phyloP scores from a whole-genome alignment of 2,329 filamentous ascomycete species.

The Nemania sp. region DNA sequence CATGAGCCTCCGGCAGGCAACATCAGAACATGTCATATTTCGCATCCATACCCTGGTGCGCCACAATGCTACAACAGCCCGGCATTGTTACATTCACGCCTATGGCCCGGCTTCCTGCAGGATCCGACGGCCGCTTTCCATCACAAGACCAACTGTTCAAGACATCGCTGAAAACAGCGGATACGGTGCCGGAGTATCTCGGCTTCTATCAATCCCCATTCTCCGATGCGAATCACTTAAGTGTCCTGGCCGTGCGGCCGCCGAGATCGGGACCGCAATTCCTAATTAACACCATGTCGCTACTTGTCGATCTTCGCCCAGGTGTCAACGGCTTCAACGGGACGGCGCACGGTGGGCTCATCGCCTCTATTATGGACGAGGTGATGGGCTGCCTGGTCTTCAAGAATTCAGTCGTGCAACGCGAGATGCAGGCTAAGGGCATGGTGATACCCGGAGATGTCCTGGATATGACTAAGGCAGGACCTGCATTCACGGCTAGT shows the following conservation, averaged over 20 bases:
- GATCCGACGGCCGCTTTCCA: neutral
- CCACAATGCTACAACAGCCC: slow-evolving; percentile 3
- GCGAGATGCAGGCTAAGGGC: slow-evolving; percentile 1
- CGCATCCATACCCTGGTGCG: slow-evolving; percentile 10
- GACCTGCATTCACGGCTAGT: neutral
- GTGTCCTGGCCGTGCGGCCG: neutral
- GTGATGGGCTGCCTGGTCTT: slow-evolving; percentile 8
- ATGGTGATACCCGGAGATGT: neutral
- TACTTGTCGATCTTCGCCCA: slow-evolving; percentile 1
- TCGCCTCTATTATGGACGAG: slow-evolving; percentile 5
- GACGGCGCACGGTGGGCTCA: slow-evolving; percentile 8
- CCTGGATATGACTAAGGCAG: neutral
- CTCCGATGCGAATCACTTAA: neutral
- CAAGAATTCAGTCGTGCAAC: neutral
- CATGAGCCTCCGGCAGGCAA: too few species aligned
- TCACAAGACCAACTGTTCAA: slow-evolving; percentile 13
- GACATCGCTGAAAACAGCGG: neutral
- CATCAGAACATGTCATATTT: slow-evolving; percentile 21
- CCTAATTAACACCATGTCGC: slow-evolving; percentile 1
- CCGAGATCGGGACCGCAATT: neutral
- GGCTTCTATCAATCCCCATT: slow-evolving; percentile 13
- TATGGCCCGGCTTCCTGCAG: neutral
- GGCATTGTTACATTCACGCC: slow-evolving; percentile 13
- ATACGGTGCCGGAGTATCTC: slow-evolving; percentile 1
- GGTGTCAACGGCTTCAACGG: slow-evolving; percentile 6